Conservation (phyloP, 31 red algal genomes). For the Endocladia muricata region DNA sequence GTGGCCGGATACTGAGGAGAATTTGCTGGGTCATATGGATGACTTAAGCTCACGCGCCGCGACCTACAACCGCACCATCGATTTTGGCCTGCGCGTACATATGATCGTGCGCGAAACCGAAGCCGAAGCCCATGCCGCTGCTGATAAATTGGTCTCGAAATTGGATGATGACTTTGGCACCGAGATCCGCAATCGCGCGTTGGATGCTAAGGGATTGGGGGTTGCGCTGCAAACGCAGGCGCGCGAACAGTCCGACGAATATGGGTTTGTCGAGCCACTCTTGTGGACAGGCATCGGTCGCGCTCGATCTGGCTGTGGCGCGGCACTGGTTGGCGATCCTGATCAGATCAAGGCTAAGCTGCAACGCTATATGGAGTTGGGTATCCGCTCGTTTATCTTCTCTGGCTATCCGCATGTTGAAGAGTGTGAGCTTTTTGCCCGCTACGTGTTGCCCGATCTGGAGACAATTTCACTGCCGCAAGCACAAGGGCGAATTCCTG, state of each 20-base stretch:
- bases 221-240: background rate
- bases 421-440: background rate
- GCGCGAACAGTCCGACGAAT: background rate
- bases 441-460: constrained; percentile 5
- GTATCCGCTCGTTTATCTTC: background rate
- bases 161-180: background rate
- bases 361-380: background rate
- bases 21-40: background rate
- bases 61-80: background rate
- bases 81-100: background rate
- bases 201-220: background rate
- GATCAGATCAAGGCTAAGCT: constrained; percentile 7
- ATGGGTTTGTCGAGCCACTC: background rate
- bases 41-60: background rate
- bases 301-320: background rate
- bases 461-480: too few species aligned
- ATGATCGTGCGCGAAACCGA: constrained; percentile 20
- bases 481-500: too few species aligned
- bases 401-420: background rate
- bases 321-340: constrained; percentile 1
- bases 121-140: background rate
- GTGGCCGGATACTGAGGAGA: background rate
- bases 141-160: background rate
- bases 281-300: constrained; percentile 13
- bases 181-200: background rate